Conservation (phyloP, 2,329 filamentous ascomycete genomes). For the Fusarium falciforme region DNA sequence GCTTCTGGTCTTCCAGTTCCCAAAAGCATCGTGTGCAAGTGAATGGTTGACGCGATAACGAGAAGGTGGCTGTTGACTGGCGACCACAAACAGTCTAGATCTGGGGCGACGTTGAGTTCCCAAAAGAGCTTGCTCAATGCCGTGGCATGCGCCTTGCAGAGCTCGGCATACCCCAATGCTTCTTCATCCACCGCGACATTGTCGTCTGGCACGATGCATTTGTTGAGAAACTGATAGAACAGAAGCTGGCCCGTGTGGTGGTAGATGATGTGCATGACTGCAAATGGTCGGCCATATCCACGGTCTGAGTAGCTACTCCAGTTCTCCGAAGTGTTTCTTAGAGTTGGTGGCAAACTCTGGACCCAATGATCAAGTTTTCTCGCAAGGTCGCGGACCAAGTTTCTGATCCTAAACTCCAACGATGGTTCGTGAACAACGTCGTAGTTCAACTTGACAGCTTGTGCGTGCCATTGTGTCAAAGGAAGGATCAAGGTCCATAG, state of each 20-base stretch:
- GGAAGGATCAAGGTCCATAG: background rate
- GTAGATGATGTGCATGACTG: background rate
- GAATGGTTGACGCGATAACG: constrained; percentile 1
- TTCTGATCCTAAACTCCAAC: background rate
- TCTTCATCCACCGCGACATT: background rate
- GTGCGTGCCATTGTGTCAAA: background rate
- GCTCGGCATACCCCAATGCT: background rate
- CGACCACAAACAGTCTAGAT: background rate
- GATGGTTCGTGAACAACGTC: background rate
- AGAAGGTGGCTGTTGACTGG: constrained; percentile 7
- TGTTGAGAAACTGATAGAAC: background rate
- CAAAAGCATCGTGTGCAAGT: constrained; percentile 1
- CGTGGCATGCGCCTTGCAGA: background rate
- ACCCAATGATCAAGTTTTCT: background rate
- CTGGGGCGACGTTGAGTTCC: background rate
- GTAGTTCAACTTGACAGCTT: background rate
- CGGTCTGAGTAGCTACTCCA: background rate
- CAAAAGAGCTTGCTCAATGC: background rate
- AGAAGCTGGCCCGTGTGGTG: background rate
- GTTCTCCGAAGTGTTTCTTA: background rate
- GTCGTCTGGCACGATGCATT: background rate
- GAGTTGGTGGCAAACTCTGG: background rate
- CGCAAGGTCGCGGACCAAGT: background rate
- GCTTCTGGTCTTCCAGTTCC: background rate
- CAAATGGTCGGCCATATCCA: background rate